phyloP scores from a whole-genome alignment of 2,329 filamentous ascomycete genomes.

The Sclerotinia trifoliorum region DNA sequence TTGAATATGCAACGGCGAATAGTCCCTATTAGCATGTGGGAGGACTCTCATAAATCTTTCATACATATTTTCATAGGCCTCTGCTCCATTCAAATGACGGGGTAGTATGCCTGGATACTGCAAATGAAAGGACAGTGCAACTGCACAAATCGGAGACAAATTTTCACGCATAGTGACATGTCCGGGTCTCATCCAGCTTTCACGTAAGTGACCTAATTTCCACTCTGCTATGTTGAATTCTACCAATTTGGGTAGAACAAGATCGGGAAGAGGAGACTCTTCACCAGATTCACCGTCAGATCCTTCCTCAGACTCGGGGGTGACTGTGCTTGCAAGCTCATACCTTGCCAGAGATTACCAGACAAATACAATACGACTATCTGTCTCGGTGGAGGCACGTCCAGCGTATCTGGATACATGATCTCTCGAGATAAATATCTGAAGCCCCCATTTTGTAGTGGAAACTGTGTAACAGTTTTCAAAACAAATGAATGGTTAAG shows the following conservation, averaged over 20 bases:
- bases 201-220: neutral
- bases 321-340: neutral
- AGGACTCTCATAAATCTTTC: neutral
- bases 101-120: neutral
- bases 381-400: neutral
- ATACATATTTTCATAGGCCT: neutral
- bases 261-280: neutral
- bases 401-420: neutral
- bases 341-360: neutral
- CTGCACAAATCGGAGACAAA: neutral
- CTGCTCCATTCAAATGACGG: neutral
- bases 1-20: neutral
- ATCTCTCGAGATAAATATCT: neutral
- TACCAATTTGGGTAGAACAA: accelerated
- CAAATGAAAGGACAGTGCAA: neutral
- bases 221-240: neutral
- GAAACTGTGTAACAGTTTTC: neutral
- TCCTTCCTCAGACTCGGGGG: neutral
- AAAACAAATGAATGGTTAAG: conserved; percentile 4
- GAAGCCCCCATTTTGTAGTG: neutral
- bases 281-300: neutral
- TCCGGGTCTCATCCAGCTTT: neutral
- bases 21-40: neutral
- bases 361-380: neutral
- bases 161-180: neutral